These are phyloP conservation scores for Penicillium bovifimosum DNA, from an alignment of 495 filamentous ascomycete species.

Conservation along the genomic window DNA sequence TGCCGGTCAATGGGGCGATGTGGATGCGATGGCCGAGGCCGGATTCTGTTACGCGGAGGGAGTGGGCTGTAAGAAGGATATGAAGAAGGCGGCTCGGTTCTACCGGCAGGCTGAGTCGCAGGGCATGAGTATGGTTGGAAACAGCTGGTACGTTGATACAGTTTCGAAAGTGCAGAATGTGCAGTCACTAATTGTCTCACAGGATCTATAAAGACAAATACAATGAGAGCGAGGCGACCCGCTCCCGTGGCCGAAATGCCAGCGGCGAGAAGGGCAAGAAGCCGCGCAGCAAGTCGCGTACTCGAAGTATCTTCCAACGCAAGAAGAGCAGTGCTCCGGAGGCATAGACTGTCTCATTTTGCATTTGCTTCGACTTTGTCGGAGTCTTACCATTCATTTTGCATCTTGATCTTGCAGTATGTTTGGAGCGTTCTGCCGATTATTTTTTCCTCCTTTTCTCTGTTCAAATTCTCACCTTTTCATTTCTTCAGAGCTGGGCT, in stretches of 20 bases:
- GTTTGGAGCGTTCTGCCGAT: conserved; percentile 18
- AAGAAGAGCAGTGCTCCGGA: conserved; percentile 48
- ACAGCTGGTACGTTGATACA: conserved; percentile 72
- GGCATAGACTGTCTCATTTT: conserved; percentile 19
- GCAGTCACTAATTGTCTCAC: conserved; percentile 9
- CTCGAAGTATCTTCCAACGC: conserved; percentile 61
- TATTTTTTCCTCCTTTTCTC: conserved; percentile 3
- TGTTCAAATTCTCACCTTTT: conserved; percentile 8
- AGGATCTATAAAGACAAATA: conserved; percentile 97
- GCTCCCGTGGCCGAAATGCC: conserved; percentile 34
- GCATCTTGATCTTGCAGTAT: conserved; percentile 14
- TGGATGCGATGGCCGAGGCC: conserved; percentile 82
- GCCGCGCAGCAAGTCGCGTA: conserved; percentile 56
- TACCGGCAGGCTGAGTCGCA: conserved; percentile 87
- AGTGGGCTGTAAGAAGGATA: conserved; percentile 85
- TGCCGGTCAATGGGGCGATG: conserved; percentile 94
- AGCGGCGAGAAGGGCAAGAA: conserved; percentile 49
- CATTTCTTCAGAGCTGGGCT: conserved; percentile 20
- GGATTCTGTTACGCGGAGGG: conserved; percentile 86
- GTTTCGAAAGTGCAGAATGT: no score
- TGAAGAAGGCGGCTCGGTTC: conserved; percentile 88
- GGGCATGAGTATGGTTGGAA: conserved; percentile 95
- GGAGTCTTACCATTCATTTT: no score
- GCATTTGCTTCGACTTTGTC: conserved; percentile 6
- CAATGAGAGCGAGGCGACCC: conserved; percentile 58